Evolutionary conservation across 140 eudicot species (phyloP), one percentile per base, ranked within the genome.

Genomic region (Oenanthe javanica): DNA sequence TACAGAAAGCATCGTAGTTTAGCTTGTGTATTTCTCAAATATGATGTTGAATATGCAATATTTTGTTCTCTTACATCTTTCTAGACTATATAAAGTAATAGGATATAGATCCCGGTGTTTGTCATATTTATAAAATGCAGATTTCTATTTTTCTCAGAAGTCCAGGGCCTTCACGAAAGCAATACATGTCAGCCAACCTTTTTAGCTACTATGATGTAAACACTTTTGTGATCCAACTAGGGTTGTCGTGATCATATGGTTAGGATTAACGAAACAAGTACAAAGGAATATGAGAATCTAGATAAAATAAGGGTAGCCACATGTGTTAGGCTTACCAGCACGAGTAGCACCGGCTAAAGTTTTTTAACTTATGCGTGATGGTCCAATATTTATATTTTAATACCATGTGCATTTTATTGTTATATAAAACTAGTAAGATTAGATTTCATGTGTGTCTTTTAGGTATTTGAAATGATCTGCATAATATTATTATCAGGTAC

Each of bases 361-460:
- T 72, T 64, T 85, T 79, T 81, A 79, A 77, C 75, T 75, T 70
- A 55, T 81, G 54, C 57, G 63, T 80, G 61, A 70, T 73, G 66
- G 82, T 57, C 70, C 77, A 82, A 79, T 52, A 25, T 43, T 59
- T 80, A 79, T 59, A 77, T 80, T 5, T 67, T 81, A 84, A 61
- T 83, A 66, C 61, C 86, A 88, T 88, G 86, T 78, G 89, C 86
- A 48, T 78, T 82, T 83, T 84, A 82, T 84, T 78, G 84, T 83
- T 84, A 82, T 84, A 75, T 66, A 84, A 83, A 86, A 86, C 86
- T 76, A 82, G 87, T 82, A 84, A 73, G 93, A 90, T 88, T 85
- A 79, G 86, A 86, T 90, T 85, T 90, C 96, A 88, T 85, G 93
- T 88, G 93, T 83, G 75, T 80, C 75, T 73, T 82, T 78, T 55